Evolutionary conservation across 2,329 filamentous ascomycete genomes (phyloP), one percentile per base, ranked within the genome.

Genomic region (Catunica adiposa): DNA sequence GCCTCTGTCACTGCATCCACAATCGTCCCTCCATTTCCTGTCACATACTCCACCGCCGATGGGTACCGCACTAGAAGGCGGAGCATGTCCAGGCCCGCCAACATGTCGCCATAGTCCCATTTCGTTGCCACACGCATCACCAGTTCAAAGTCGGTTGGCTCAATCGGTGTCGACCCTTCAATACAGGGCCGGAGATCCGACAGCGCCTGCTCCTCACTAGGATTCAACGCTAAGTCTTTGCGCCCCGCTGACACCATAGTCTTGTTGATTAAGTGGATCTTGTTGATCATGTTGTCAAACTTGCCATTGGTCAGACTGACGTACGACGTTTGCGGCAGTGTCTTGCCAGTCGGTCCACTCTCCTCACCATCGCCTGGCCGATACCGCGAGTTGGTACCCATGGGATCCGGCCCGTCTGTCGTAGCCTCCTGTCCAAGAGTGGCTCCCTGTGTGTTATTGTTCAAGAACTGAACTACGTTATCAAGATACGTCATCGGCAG

Each of bases 381-480:
- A n/a, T n/a, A n/a, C n/a, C n/a, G n/a, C n/a, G n/a, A n/a, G n/a
- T n/a, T n/a, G n/a, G n/a, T n/a, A n/a, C n/a, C n/a, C n/a, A n/a
- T n/a, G n/a, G n/a, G n/a, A n/a, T n/a, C n/a, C n/a, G n/a, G 87
- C 54, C 83, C 78, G 5, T 34, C 66, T 94, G 94, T 61, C 86
- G 76, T 54, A 40, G 37, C 80, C 90, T 29, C 2, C 14, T 82
- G 77, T 1, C 88, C 88, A n/a, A 95, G 70, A 0, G 83, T 87
- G 6, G 88, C 84, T 2, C 89, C 89, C 69, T 90, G 80, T 0
- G 89, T 94, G 64, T 97, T 97, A 56, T 84, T 77, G 8, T 85
- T 79, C 62, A 98, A 95, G 68, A 96, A 97, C 61, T 92, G 86
- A 5, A 89, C 87, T 15, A 96, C 89, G 65, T 89, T 86, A 62